Percentiles rank a stretch among this genome's conserved stretches.
Evolutionary conservation across 345 rosid species (phyloP).

Genomic region (Eutrema heterophyllum): DNA sequence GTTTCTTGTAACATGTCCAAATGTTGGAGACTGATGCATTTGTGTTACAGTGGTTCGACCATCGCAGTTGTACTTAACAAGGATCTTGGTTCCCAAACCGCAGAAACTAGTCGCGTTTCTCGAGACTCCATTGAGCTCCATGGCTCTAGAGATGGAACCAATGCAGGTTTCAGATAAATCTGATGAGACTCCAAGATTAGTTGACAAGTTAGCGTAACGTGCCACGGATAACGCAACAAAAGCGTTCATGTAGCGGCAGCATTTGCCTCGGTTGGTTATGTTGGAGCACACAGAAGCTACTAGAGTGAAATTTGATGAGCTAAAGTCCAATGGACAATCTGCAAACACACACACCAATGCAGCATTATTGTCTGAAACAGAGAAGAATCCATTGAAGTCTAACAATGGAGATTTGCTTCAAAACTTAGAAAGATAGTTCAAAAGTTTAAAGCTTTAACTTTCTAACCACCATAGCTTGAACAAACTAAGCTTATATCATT

Average conservation of each 20-base stretch:
- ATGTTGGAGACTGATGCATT: slow-evolving; percentile 80
- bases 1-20: slow-evolving; percentile 51
- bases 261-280: slow-evolving; percentile 64
- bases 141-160: slow-evolving; percentile 54
- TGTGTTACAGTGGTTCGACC: slow-evolving; percentile 71
- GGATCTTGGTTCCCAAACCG: slow-evolving; percentile 85
- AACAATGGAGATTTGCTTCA: background rate
- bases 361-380: slow-evolving; percentile 6
- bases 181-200: slow-evolving; percentile 61
- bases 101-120: slow-evolving; percentile 69
- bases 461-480: background rate
- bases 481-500: background rate
- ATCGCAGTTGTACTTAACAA: slow-evolving; percentile 56
- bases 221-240: slow-evolving; percentile 70
- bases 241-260: slow-evolving; percentile 95
- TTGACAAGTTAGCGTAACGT: slow-evolving; percentile 67
- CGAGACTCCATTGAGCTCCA: slow-evolving; percentile 73
- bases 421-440: background rate
- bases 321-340: slow-evolving; percentile 91
- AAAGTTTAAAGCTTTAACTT: background rate
- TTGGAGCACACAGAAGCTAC: slow-evolving; percentile 76
- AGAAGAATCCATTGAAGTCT: background rate
- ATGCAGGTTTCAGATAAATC: slow-evolving; percentile 54
- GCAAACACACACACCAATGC: slow-evolving; percentile 31
- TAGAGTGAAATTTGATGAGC: slow-evolving; percentile 62